Percentiles rank a stretch among this genome's conserved stretches.
These are phyloP conservation scores for Azolla pinnata DNA, from an alignment of 75 land plant species.

Conservation along the genomic window DNA sequence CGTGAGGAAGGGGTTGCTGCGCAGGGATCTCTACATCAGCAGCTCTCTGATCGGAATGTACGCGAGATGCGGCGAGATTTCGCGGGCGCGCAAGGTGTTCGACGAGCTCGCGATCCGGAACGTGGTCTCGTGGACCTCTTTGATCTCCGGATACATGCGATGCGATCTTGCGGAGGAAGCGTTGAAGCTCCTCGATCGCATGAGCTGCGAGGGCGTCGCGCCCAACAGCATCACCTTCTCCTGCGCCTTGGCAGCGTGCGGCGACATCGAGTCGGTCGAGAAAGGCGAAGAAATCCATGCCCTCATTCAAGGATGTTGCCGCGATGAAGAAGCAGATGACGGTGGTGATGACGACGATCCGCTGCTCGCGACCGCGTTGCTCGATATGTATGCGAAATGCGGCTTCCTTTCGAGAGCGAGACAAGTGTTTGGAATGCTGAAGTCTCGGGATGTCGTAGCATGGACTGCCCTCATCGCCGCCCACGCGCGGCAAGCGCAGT, in stretches of 20 bases:
- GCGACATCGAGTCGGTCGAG: neutral
- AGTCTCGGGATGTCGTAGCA: conserved; percentile 30
- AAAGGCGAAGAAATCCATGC: conserved; percentile 10
- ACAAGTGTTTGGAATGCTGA: conserved; percentile 29
- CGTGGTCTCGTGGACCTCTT: conserved; percentile 7
- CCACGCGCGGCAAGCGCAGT: conserved; percentile 31
- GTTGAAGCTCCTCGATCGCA: neutral
- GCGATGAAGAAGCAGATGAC: conserved; percentile 31
- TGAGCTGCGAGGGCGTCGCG: conserved; percentile 3
- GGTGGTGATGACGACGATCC: conserved; percentile 16
- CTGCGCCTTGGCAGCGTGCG: conserved; percentile 8
- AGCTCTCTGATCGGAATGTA: conserved; percentile 10
- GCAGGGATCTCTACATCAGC: neutral
- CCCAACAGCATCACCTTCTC: conserved; percentile 7
- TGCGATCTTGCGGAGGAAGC: conserved; percentile 10
- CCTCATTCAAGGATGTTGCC: conserved; percentile 40
- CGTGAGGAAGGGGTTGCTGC: neutral
- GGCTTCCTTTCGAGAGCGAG: conserved; percentile 32
- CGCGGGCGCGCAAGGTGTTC: conserved; percentile 6
- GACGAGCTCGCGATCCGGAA: conserved; percentile 3
- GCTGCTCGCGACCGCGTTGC: conserved; percentile 37
- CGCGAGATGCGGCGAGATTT: conserved; percentile 12
- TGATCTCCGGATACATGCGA: conserved; percentile 6
- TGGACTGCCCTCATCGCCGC: conserved; percentile 58
- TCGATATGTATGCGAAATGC: conserved; percentile 62